Percentiles rank a stretch among this genome's conserved stretches.
phyloP scores from a whole-genome alignment of 2,329 filamentous ascomycete species.

The Knoxdaviesia capensis region DNA sequence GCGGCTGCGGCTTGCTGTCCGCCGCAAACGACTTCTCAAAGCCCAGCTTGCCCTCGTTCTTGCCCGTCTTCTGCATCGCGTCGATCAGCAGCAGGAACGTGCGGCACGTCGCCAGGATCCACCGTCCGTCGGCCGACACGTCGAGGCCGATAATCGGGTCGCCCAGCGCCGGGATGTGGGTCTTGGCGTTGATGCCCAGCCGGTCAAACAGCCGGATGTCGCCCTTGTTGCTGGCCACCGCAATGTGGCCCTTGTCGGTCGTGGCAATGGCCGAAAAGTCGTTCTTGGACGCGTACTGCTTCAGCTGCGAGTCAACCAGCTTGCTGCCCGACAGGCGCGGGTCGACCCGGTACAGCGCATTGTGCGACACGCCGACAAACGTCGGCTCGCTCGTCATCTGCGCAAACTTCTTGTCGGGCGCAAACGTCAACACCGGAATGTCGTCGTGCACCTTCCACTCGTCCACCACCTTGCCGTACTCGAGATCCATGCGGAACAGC shows the following conservation, averaged over 20 bases:
- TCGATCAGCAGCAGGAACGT: constrained; percentile 93
- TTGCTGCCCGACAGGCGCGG: constrained; percentile 80
- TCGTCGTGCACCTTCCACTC: constrained; percentile 98
- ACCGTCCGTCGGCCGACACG: constrained; percentile 85
- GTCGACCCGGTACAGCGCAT: constrained; percentile 84
- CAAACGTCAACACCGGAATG: constrained; percentile 79
- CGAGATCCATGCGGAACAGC: constrained; percentile 90
- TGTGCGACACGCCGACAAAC: constrained; percentile 81
- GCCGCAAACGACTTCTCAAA: constrained; percentile 89
- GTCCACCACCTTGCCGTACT: constrained; percentile 93
- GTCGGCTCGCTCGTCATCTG: constrained; percentile 94
- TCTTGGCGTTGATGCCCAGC: constrained; percentile 93
- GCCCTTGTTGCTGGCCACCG: constrained; percentile 92
- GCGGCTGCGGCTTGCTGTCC: constrained; percentile 81
- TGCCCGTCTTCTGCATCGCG: constrained; percentile 72
- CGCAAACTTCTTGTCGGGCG: constrained; percentile 91
- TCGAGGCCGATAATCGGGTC: constrained; percentile 91
- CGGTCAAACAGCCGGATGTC: constrained; percentile 94
- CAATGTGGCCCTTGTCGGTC: constrained; percentile 90
- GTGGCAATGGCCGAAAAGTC: constrained; percentile 90
- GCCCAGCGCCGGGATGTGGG: constrained; percentile 82
- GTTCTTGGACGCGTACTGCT: constrained; percentile 94
- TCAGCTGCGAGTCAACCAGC: constrained; percentile 78
- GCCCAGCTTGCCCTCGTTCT: constrained; percentile 94
- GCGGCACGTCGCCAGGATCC: constrained; percentile 82